Percentiles rank a stretch among this genome's conserved stretches.
Evolutionary conservation across 495 filamentous ascomycete genomes (phyloP).

Genomic region (Thermothielavioides terrestris): DNA sequence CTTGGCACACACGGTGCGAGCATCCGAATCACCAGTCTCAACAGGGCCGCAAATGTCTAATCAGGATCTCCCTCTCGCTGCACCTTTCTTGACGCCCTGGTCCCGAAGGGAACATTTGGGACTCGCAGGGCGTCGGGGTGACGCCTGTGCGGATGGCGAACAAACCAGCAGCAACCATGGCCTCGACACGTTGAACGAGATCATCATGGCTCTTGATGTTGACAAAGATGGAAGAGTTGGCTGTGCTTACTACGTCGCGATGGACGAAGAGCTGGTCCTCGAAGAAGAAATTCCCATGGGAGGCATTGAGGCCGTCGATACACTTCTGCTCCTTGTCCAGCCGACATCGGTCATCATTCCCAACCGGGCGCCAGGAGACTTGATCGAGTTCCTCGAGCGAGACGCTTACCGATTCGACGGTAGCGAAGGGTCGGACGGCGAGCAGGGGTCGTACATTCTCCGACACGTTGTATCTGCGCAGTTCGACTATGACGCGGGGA

Average conservation of each 20-base stretch:
- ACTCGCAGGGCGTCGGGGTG: neutral
- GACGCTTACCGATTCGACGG: conserved; percentile 34
- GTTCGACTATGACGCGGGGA: conserved; percentile 64
- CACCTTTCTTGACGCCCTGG: neutral
- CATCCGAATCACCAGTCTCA: neutral
- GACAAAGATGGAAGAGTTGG: conserved; percentile 64
- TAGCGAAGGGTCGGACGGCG: conserved; percentile 8
- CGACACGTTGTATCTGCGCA: conserved; percentile 67
- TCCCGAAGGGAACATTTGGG: neutral
- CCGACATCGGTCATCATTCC: conserved; percentile 76
- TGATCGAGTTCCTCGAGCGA: conserved; percentile 40
- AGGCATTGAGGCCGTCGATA: conserved; percentile 61
- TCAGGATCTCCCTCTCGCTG: neutral
- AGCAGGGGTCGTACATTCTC: conserved; percentile 54
- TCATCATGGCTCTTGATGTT: conserved; percentile 80
- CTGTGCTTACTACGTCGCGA: conserved; percentile 75
- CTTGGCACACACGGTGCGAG: neutral
- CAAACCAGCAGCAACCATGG: neutral
- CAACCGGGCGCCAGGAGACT: conserved; percentile 54
- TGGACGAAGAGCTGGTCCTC: conserved; percentile 66
- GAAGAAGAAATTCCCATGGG: conserved; percentile 73
- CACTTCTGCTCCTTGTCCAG: conserved; percentile 64
- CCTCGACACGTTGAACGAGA: conserved; percentile 56
- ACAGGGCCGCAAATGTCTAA: neutral
- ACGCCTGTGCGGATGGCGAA: neutral